Base-by-base conservation (phyloP, 768 basidiomycete species). In the Leccinum variicolor region DNA sequence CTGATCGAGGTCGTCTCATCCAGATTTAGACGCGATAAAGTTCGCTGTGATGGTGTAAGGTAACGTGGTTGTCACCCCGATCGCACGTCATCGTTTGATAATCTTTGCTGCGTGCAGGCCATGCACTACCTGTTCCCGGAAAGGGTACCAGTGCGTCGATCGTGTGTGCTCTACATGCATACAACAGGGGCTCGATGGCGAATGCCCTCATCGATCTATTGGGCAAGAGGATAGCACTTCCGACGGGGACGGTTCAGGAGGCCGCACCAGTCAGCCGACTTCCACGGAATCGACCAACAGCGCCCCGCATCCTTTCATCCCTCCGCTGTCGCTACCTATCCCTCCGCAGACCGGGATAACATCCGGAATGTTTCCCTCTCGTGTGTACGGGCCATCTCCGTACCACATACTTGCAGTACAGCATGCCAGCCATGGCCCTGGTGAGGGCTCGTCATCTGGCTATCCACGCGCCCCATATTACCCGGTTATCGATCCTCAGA, bases 31-130 rank as follows among this genome's bases (percentile, higher is more conserved):
- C 82, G 80, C 33, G 81, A 84, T 68, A 86, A 86, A 68, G 78
- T 83, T 57, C 79, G 83, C 4, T 86, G 85, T 66, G 81, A 84
- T 63, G 84, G 84, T 15, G 70, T 75, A 57, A 78, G 82, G 84
- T 84, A 67, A 62, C 66, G 61, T 57, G 34, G 52, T 13, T 54
- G 54, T 48, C 55, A 43, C 50, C 11, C 47, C 33, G 17, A 51
- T 50, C 36, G 34, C 48, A 34, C 57, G 9, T 57, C 31, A 41
- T 41, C 28, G 43, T 57, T 50, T 34, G 43, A 57, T 49, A 8
- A 62, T 50, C 25, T 53, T 34, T 50, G 51, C 56, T 59, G 49
- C 56, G 55, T 54, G 46, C 58, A 83, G 83, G 62, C 82, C 83
- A 50, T 84, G 83, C 63, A 57, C 71, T 21, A 73, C 78, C 19